Evolutionary conservation across 768 basidiomycete genomes (phyloP).

Genomic region (Coprinopsis sp.): DNA sequence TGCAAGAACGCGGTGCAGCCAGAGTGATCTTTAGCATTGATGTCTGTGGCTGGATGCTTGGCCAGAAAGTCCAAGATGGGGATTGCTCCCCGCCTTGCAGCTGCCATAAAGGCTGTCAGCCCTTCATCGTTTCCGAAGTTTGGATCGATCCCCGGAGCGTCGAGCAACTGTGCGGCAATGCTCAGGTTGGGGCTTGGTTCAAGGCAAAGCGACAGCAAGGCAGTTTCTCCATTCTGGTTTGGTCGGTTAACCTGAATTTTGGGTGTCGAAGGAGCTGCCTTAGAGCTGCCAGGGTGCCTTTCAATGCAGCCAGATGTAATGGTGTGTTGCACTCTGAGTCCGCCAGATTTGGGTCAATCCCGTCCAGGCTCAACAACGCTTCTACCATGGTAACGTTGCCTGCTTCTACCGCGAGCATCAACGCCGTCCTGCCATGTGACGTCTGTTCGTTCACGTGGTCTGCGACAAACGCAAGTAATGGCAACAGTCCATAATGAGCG

Average conservation of each 20-base stretch:
- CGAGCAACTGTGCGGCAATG: no score
- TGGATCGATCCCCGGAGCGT: neutral
- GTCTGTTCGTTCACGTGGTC: neutral
- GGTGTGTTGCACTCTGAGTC: neutral
- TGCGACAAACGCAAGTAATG: no score
- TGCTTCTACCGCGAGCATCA: neutral
- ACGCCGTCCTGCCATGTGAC: neutral
- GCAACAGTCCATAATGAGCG: no score
- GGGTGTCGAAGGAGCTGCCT: neutral
- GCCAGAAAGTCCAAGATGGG: no score
- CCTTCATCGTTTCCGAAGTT: neutral
- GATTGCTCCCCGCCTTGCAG: neutral
- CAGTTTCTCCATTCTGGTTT: no score
- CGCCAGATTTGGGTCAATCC: neutral
- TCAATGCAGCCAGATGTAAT: neutral
- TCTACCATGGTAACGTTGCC: neutral
- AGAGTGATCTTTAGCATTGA: no score
- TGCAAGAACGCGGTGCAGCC: no score
- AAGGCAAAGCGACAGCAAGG: no score
- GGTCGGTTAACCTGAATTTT: no score
- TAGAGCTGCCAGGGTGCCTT: neutral
- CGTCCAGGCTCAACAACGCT: neutral
- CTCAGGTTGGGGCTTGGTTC: no score
- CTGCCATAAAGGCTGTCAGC: neutral
- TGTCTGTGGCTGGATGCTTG: no score